Evolutionary conservation across 2,329 filamentous ascomycete genomes (phyloP).

Genomic region (Fusarium pininemorale): DNA sequence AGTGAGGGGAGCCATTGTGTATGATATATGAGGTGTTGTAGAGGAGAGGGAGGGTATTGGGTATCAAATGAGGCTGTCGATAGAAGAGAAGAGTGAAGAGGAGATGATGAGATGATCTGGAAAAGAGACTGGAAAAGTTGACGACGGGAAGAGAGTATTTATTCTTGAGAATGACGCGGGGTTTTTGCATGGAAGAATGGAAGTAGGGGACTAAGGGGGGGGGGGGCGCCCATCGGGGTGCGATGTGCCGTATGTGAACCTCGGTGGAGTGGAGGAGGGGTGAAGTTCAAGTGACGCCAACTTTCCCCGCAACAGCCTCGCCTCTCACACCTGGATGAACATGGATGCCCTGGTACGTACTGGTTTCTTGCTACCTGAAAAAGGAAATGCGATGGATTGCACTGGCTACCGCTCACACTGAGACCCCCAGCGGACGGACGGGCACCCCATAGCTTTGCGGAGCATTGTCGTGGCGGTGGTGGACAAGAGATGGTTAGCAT

Average conservation of each 20-base stretch:
- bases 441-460: slow-evolving; percentile 24
- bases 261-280: slow-evolving; percentile 29
- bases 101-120: slow-evolving; percentile 39
- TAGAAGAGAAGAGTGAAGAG: slow-evolving; percentile 11
- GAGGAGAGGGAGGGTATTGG: slow-evolving; percentile 17
- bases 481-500: slow-evolving; percentile 3
- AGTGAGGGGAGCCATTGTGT: slow-evolving; percentile 51
- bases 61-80: slow-evolving; percentile 36
- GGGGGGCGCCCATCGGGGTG: slow-evolving; percentile 9
- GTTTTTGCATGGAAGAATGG: slow-evolving; percentile 32
- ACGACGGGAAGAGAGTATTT: slow-evolving; percentile 41
- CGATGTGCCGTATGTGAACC: slow-evolving; percentile 5
- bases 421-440: slow-evolving; percentile 13
- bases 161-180: slow-evolving; percentile 40
- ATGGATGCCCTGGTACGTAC: slow-evolving; percentile 7
- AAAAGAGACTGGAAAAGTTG: slow-evolving; percentile 15
- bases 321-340: slow-evolving; percentile 26
- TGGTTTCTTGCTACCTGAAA: not conserved
- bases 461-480: slow-evolving; percentile 30
- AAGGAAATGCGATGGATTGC: slow-evolving; percentile 4
- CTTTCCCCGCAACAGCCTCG: slow-evolving; percentile 43
- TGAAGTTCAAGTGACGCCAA: slow-evolving; percentile 35
- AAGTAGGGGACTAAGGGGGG: slow-evolving; percentile 10
- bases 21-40: slow-evolving; percentile 19
- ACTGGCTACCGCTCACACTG: slow-evolving; percentile 13